These are phyloP conservation scores for Neurospora tetraspora DNA, from an alignment of 495 filamentous ascomycete species.

Conservation along the genomic window DNA sequence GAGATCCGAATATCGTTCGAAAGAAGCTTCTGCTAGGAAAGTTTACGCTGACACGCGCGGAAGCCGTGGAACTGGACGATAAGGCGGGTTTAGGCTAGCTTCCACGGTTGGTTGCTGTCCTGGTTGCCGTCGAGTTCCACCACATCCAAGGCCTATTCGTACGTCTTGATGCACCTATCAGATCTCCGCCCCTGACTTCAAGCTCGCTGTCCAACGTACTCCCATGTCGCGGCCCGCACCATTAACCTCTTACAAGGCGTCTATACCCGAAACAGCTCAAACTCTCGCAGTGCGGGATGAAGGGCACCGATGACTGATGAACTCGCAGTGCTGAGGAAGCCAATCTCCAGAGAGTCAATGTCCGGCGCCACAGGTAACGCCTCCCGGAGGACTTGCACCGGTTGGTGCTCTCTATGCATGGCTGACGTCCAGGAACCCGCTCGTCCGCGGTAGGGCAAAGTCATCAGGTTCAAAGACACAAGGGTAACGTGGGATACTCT, in stretches of 20 bases:
- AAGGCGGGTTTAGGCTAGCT: background rate
- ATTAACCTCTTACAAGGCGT: background rate
- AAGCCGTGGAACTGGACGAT: background rate
- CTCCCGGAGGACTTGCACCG: background rate
- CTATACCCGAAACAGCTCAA: background rate
- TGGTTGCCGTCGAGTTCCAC: background rate
- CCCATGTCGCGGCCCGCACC: background rate
- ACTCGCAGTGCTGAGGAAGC: background rate
- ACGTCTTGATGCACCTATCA: background rate
- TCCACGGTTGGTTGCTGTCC: background rate
- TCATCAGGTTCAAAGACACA: background rate
- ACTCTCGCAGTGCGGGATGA: background rate
- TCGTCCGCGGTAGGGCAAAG: background rate
- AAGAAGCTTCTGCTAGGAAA: background rate
- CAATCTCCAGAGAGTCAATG: background rate
- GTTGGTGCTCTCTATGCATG: background rate
- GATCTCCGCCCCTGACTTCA: background rate
- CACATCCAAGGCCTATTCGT: background rate
- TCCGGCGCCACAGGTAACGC: background rate
- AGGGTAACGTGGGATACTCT: background rate
- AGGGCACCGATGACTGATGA: background rate
- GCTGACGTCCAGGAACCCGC: background rate
- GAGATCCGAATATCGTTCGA: background rate
- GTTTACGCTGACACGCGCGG: background rate
- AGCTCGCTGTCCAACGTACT: background rate